Evolutionary conservation across 2,329 filamentous ascomycete genomes (phyloP), one percentile per base, ranked within the genome.

Genomic region (Chaetomium strumarium): DNA sequence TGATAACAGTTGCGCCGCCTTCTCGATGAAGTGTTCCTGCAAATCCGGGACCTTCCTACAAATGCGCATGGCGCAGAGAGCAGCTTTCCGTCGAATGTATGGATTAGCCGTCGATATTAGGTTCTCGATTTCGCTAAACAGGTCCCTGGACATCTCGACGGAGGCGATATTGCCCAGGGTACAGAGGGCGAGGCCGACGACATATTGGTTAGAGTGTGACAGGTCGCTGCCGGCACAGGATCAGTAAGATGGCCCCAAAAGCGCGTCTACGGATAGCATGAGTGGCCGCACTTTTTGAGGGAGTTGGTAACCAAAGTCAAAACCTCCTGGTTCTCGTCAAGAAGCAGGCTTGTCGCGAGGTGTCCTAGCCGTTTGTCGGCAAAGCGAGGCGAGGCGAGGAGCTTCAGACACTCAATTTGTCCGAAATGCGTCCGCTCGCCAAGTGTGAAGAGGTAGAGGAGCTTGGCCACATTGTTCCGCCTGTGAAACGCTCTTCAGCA

Each of bases 291-390:
- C 91, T 97, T 99, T 71, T 97, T 93, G 60, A 99, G 73, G 11
- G 93, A 99, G 71, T 99, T 99, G 33, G 93, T 99, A 53, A 99
- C 95, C 55, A 99, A 75, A 1, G 93, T 99, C 65, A 99, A 71
- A 17, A 99, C 95, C 71, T 99, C 95, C 70, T 99, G 93, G 64
- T 99, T 99, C 77, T 99, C 93, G 69, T 99, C 93, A 57, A 99
- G 76, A 60, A 99, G 73, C 67, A 99, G 73, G 83, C 96, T 99
- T 16, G 93, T 99, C 20, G 93, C 93, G 60, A 99, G 75, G 67
- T 99, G 96, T 38, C 93, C 93, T 62, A 99, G 74, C 44, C 93
- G 85, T 75, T 99, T 99, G 77, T 99, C 93, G 61, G 93, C 93
- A 67, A 99, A 99, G 54, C 92, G 89, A 60, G 95, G 91, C 38